These are phyloP conservation scores for Colletotrichum lupini DNA, from an alignment of 2,329 filamentous ascomycete species.

Conservation along the genomic window DNA sequence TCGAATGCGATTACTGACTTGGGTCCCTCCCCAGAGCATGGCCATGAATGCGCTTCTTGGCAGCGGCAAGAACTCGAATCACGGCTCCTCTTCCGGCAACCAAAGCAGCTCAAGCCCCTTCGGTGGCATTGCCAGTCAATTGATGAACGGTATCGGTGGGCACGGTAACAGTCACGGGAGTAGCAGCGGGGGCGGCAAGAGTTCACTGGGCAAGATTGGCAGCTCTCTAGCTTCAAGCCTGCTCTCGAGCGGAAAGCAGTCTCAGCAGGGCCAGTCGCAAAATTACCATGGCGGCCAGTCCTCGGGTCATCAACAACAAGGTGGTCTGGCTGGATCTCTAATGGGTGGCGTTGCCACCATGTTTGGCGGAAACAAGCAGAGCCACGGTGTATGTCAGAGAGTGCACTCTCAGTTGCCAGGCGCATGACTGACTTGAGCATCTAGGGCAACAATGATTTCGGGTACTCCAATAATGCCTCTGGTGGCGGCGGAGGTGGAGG, in stretches of 20 bases:
- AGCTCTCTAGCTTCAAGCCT: slow-evolving; percentile 67
- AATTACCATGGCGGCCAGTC: slow-evolving; percentile 62
- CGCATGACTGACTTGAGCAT: slow-evolving; percentile 34
- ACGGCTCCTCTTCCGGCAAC: slow-evolving; percentile 41
- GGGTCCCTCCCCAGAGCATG: slow-evolving; percentile 58
- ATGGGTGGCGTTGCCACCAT: slow-evolving; percentile 65
- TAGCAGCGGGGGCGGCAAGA: slow-evolving; percentile 48
- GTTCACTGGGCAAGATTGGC: slow-evolving; percentile 64
- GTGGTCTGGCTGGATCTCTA: slow-evolving; percentile 63
- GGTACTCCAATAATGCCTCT: slow-evolving; percentile 63
- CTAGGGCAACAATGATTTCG: slow-evolving; percentile 67
- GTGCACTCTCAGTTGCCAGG: not conserved
- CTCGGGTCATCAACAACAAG: slow-evolving; percentile 50
- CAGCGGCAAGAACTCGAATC: slow-evolving; percentile 55
- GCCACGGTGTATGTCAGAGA: slow-evolving; percentile 49
- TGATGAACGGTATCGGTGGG: slow-evolving; percentile 52
- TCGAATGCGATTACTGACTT: slow-evolving; percentile 8
- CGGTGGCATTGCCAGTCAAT: slow-evolving; percentile 59
- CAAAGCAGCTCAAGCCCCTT: slow-evolving; percentile 52
- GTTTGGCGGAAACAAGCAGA: slow-evolving; percentile 62
- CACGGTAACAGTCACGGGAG: slow-evolving; percentile 41
- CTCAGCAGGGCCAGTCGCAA: slow-evolving; percentile 49
- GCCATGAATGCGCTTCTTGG: slow-evolving; percentile 69
- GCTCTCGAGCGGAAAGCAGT: slow-evolving; percentile 62
- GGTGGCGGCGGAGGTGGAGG: slow-evolving; percentile 57